Conservation (phyloP, 2,329 filamentous ascomycete species). For the Aspergillus carbonarius region DNA sequence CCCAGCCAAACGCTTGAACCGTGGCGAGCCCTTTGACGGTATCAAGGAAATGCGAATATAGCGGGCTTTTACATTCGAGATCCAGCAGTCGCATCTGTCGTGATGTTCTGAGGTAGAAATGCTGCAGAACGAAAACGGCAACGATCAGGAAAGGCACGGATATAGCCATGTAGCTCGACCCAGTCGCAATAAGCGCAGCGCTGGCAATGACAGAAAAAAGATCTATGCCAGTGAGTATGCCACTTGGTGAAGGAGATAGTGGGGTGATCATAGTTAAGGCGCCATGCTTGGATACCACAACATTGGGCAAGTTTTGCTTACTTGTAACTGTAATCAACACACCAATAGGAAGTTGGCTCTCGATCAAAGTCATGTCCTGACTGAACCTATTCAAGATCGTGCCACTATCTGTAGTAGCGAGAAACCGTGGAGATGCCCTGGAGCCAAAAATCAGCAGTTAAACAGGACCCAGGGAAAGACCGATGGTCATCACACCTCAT, state of each 20-base stretch:
- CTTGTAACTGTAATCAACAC: not conserved
- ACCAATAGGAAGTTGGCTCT: slow-evolving; percentile 1
- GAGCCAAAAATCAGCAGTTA: not conserved
- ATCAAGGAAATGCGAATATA: slow-evolving; percentile 54
- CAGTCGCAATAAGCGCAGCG: slow-evolving; percentile 18
- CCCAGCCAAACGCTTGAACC: slow-evolving; percentile 53
- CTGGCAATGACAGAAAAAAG: not conserved
- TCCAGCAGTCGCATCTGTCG: slow-evolving; percentile 54
- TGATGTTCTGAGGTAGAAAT: slow-evolving; percentile 48
- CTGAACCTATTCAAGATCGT: not conserved
- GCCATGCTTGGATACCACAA: not conserved
- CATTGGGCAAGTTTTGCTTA: not conserved
- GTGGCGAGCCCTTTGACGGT: slow-evolving; percentile 50
- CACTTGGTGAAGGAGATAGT: no score
- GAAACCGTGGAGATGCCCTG: not conserved
- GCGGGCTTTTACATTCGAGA: slow-evolving; percentile 51
- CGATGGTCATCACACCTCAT: not conserved
- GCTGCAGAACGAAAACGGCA: slow-evolving; percentile 43
- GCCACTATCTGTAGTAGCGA: not conserved
- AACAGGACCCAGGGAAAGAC: no score
- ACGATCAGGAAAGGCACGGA: slow-evolving; percentile 40
- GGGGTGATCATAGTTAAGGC: no score
- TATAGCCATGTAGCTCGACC: slow-evolving; percentile 33
- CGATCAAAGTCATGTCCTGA: slow-evolving; percentile 6
- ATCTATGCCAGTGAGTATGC: not conserved